phyloP scores from a whole-genome alignment of 768 basidiomycete species.

The Leccinum broughii region DNA sequence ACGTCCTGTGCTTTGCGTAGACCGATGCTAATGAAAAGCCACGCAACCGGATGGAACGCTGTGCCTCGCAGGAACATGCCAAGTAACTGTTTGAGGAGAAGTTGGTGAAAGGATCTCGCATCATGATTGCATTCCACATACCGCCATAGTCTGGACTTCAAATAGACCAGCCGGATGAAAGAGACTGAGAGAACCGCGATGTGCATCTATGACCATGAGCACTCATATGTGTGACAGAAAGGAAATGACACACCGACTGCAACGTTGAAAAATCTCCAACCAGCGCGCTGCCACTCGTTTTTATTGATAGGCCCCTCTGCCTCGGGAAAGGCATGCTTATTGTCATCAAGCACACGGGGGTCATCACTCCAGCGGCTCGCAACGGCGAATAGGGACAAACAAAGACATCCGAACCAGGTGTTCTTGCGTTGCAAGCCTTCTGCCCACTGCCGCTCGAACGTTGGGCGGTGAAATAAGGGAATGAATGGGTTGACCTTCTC shows the following conservation, averaged over 20 bases:
- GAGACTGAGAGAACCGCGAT: constrained; percentile 49
- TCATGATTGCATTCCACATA: constrained; percentile 30
- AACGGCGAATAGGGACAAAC: constrained; percentile 66
- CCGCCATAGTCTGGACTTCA: constrained; percentile 60
- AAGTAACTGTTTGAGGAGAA: constrained; percentile 40
- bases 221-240: neutral
- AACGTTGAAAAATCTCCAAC: constrained; percentile 59
- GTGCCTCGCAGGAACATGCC: constrained; percentile 57
- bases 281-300: constrained; percentile 52
- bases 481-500: constrained; percentile 53
- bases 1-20: constrained; percentile 70
- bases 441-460: constrained; percentile 63
- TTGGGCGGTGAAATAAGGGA: constrained; percentile 71
- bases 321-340: constrained; percentile 22
- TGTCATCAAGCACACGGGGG: constrained; percentile 50
- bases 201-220: constrained; percentile 43
- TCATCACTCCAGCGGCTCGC: constrained; percentile 69
- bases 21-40: constrained; percentile 55
- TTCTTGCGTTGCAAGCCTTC: constrained; percentile 54
- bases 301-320: constrained; percentile 30
- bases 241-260: constrained; percentile 45
- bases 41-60: constrained; percentile 48
- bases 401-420: constrained; percentile 59
- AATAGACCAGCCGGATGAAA: constrained; percentile 59
- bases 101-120: constrained; percentile 8